A percentile compares a stretch with the other conserved stretches of the same genome.
phyloP scores from a whole-genome alignment of 768 basidiomycete species.

The Tylopilus vinaceipallidus region DNA sequence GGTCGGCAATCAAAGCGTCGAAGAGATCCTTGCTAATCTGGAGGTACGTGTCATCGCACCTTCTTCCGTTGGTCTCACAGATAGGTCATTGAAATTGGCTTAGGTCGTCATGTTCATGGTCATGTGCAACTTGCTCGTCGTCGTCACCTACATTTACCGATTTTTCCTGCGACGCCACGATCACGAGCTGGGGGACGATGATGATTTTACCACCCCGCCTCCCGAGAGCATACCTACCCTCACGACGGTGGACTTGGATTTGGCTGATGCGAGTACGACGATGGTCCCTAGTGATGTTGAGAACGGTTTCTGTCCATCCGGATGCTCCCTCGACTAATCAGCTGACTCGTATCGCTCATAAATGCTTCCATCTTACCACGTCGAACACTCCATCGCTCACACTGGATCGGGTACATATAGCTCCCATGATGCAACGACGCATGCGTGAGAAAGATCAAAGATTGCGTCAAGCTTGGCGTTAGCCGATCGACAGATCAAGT shows the following conservation, averaged over 20 bases:
- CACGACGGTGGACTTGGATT: conserved; percentile 10
- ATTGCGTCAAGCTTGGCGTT: too few species aligned
- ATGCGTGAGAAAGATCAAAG: too few species aligned
- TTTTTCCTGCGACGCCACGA: not conserved
- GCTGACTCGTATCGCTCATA: not conserved
- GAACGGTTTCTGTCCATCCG: not conserved
- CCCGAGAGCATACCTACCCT: not conserved
- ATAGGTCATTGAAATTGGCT: not conserved
- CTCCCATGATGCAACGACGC: too few species aligned
- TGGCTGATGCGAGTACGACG: not conserved
- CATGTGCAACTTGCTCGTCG: not conserved
- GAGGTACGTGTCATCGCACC: not conserved
- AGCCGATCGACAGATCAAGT: too few species aligned
- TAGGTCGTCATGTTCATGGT: not conserved
- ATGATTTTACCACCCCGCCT: conserved; percentile 9
- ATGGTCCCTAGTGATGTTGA: not conserved
- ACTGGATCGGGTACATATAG: too few species aligned
- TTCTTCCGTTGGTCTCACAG: not conserved
- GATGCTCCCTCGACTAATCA: not conserved
- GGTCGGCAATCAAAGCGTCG: not conserved
- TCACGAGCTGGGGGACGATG: not conserved
- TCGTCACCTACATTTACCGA: conserved; percentile 2
- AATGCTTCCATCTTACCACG: too few species aligned
- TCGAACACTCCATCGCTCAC: too few species aligned
- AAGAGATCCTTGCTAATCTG: not conserved